Percentiles rank a stretch among this genome's conserved stretches.
These are phyloP conservation scores for Phytophthora chlamydospora DNA, from an alignment of 352 stramenopile genomes.

Conservation along the genomic window DNA sequence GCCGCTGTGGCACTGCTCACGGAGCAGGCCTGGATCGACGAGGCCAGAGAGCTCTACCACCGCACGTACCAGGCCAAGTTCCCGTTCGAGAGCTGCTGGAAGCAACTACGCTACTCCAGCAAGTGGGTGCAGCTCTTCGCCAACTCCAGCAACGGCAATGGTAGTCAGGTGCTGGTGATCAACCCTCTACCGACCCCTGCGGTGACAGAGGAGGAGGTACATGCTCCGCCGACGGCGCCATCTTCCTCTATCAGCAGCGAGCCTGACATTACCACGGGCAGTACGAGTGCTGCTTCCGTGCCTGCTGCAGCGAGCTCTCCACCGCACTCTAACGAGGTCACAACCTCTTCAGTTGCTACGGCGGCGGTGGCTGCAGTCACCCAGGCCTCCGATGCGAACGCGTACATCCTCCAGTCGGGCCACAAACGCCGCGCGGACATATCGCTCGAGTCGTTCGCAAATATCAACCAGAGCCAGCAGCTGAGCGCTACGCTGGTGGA, in stretches of 20 bases:
- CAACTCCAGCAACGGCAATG: conserved; percentile 36
- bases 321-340: neutral
- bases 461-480: conserved; percentile 6
- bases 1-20: conserved; percentile 16
- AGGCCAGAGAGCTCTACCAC: conserved; percentile 56
- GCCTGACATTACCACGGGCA: conserved; percentile 10
- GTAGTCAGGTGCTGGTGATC: conserved; percentile 14
- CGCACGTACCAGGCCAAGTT: conserved; percentile 67
- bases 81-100: conserved; percentile 73
- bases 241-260: conserved; percentile 19
- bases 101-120: conserved; percentile 61
- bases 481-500: conserved; percentile 48
- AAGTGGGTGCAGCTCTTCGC: conserved; percentile 72
- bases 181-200: conserved; percentile 7
- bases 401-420: conserved; percentile 1
- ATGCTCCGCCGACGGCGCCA: neutral
- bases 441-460: conserved; percentile 19
- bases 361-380: conserved; percentile 16
- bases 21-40: conserved; percentile 63
- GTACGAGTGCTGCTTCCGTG: conserved; percentile 1
- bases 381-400: conserved; percentile 9
- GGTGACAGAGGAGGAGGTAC: conserved; percentile 5
- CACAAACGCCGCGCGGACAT: conserved; percentile 27
- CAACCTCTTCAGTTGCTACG: conserved; percentile 12
- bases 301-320: conserved; percentile 3